A percentile compares a stretch with the other conserved stretches of the same genome.
phyloP scores from a whole-genome alignment of 768 basidiomycete genomes.

The Leccinum barrowsii region DNA sequence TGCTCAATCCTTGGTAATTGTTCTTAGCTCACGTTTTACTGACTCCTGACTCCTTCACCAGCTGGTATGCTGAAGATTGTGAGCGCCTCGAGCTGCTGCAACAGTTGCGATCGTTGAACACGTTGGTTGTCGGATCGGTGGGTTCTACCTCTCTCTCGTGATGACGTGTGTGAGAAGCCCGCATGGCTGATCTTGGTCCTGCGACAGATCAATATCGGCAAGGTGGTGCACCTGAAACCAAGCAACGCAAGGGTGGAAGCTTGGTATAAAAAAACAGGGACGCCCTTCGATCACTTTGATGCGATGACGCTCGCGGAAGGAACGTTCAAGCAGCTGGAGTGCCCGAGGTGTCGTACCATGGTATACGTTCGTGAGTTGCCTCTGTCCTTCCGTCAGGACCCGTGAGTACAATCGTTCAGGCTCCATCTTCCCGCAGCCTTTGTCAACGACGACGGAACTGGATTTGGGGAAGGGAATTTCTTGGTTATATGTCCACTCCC shows the following conservation, averaged over 20 bases:
- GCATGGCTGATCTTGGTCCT: neutral
- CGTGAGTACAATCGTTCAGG: neutral
- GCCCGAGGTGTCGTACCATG: slow-evolving; percentile 33
- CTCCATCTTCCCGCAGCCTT: slow-evolving; percentile 34
- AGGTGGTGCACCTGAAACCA: slow-evolving; percentile 13
- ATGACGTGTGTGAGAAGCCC: neutral
- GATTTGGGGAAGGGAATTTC: slow-evolving; percentile 47
- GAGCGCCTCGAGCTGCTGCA: slow-evolving; percentile 27
- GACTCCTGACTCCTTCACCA: slow-evolving; percentile 8
- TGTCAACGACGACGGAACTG: slow-evolving; percentile 38
- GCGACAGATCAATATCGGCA: slow-evolving; percentile 25
- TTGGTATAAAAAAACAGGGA: slow-evolving; percentile 26
- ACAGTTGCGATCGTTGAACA: slow-evolving; percentile 25
- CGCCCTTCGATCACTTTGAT: slow-evolving; percentile 36
- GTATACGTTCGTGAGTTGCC: slow-evolving; percentile 30
- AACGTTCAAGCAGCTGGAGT: slow-evolving; percentile 28
- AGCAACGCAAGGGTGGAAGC: slow-evolving; percentile 11
- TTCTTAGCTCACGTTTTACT: neutral
- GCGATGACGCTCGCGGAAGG: slow-evolving; percentile 23
- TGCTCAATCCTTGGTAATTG: slow-evolving; percentile 35
- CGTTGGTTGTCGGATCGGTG: slow-evolving; percentile 29
- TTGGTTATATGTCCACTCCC: slow-evolving; percentile 33
- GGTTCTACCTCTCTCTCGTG: slow-evolving; percentile 1
- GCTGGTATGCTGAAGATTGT: slow-evolving; percentile 34
- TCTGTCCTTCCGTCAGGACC: neutral